A percentile compares a stretch with the other conserved stretches of the same genome.
phyloP scores from a whole-genome alignment of 257 asterid species.

The Solanum arcanum region DNA sequence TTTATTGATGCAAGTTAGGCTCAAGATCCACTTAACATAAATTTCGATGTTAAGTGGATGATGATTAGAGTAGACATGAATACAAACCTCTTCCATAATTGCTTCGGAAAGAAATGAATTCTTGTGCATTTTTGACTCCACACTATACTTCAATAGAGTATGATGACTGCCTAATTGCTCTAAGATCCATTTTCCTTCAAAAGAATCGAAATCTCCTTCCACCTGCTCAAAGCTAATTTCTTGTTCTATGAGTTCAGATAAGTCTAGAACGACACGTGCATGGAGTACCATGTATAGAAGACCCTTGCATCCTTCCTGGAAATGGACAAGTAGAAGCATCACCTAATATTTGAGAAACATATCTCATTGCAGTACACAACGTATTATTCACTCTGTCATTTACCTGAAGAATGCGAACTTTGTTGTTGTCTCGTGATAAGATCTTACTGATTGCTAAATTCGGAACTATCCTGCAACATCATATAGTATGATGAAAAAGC shows the following conservation, averaged over 20 bases:
- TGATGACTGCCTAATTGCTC: constrained; percentile 93
- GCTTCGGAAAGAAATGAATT: constrained; percentile 93
- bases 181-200: constrained; percentile 81
- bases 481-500: background rate
- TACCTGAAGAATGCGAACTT: constrained; percentile 93
- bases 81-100: constrained; percentile 90
- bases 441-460: constrained; percentile 95
- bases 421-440: constrained; percentile 76
- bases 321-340: constrained; percentile 2
- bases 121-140: constrained; percentile 89
- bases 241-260: constrained; percentile 65
- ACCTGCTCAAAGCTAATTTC: constrained; percentile 89
- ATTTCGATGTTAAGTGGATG: background rate
- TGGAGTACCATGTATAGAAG: constrained; percentile 91
- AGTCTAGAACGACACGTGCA: constrained; percentile 86
- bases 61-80: background rate
- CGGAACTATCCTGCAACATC: constrained; percentile 78
- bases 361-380: background rate
- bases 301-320: constrained; percentile 98
- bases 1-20: background rate
- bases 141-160: constrained; percentile 69
- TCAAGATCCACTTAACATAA: background rate
- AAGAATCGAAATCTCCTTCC: constrained; percentile 87
- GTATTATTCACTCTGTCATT: background rate
- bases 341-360: background rate